Evolutionary conservation across 768 basidiomycete species (phyloP).

Genomic region (Boletus reticulatus): DNA sequence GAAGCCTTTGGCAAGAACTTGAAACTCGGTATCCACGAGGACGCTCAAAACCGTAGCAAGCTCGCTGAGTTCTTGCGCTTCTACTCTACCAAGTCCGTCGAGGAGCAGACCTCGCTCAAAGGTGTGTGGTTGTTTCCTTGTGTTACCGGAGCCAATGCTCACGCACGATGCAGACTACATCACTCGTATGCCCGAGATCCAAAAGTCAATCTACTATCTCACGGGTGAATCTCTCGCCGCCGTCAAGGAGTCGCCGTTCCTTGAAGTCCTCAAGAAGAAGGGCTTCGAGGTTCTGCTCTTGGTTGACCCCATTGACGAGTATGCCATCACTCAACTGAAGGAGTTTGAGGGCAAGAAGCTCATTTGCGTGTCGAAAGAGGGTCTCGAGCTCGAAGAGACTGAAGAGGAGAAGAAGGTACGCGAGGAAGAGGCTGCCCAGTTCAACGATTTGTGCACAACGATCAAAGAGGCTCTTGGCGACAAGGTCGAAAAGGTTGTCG

Average conservation of each 20-base stretch:
- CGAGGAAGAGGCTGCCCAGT: conserved; percentile 82
- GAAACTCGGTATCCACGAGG: conserved; percentile 99
- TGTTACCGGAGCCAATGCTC: not conserved
- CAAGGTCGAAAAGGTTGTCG: conserved; percentile 98
- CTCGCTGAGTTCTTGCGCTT: conserved; percentile 99
- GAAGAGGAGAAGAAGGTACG: conserved; percentile 93
- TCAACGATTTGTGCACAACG: conserved; percentile 84
- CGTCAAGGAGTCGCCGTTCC: conserved; percentile 94
- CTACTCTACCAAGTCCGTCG: conserved; percentile 90
- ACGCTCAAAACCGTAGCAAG: conserved; percentile 98
- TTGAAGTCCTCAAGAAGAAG: conserved; percentile 99
- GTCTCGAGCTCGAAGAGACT: conserved; percentile 98
- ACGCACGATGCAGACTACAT: conserved; percentile 74
- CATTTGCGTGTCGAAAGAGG: conserved; percentile 97
- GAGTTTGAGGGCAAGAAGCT: conserved; percentile 99
- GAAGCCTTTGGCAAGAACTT: conserved; percentile 99
- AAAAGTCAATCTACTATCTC: conserved; percentile 99
- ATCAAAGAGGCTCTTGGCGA: conserved; percentile 99
- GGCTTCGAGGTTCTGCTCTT: conserved; percentile 97
- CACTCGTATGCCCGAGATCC: conserved; percentile 98
- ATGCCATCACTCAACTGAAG: conserved; percentile 97
- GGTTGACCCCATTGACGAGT: conserved; percentile 98
- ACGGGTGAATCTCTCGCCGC: conserved; percentile 95
- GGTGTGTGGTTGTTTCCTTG: conserved; percentile 44
- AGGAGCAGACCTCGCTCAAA: conserved; percentile 92